phyloP scores from a whole-genome alignment of 352 stramenopile genomes.

The Globisporangium viniferum region DNA sequence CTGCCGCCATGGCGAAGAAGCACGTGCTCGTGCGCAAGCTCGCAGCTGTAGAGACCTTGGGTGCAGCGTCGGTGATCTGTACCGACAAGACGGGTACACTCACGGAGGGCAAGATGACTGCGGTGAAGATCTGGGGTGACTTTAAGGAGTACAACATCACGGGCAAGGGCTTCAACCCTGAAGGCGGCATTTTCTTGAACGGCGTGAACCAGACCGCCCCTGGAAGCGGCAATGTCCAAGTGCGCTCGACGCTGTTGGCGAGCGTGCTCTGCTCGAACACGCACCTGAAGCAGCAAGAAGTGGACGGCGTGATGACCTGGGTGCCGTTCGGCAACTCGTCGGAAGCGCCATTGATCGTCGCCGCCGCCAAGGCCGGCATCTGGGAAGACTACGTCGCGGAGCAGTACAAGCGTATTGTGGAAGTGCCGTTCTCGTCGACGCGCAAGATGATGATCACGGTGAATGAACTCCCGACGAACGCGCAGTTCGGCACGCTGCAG shows the following conservation, averaged over 20 bases:
- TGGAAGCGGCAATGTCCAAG: conserved; percentile 42
- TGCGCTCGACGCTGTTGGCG: conserved; percentile 57
- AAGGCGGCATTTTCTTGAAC: conserved; percentile 50
- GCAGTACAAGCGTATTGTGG: conserved; percentile 74
- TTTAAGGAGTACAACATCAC: conserved; percentile 68
- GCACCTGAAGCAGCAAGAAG: conserved; percentile 57
- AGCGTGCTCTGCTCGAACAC: conserved; percentile 79
- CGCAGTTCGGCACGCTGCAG: conserved; percentile 38
- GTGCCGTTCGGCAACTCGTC: conserved; percentile 67
- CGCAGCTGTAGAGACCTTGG: conserved; percentile 79
- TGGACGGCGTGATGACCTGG: conserved; percentile 45
- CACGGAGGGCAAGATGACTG: conserved; percentile 87
- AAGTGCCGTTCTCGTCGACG: conserved; percentile 94
- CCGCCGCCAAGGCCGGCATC: conserved; percentile 66
- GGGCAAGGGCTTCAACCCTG: conserved; percentile 55
- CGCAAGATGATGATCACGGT: conserved; percentile 93
- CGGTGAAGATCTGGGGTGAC: conserved; percentile 72
- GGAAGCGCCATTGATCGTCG: conserved; percentile 69
- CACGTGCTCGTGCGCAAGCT: conserved; percentile 87
- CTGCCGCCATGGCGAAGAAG: conserved; percentile 70
- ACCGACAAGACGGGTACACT: conserved; percentile 95
- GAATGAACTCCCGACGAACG: conserved; percentile 38
- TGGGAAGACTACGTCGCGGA: conserved; percentile 46
- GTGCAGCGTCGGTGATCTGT: conserved; percentile 90
- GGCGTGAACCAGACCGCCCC: conserved; percentile 35